These are phyloP conservation scores for Actinomucor elegans DNA, from an alignment of 371 early-diverging fungal genomes.

Conservation along the genomic window DNA sequence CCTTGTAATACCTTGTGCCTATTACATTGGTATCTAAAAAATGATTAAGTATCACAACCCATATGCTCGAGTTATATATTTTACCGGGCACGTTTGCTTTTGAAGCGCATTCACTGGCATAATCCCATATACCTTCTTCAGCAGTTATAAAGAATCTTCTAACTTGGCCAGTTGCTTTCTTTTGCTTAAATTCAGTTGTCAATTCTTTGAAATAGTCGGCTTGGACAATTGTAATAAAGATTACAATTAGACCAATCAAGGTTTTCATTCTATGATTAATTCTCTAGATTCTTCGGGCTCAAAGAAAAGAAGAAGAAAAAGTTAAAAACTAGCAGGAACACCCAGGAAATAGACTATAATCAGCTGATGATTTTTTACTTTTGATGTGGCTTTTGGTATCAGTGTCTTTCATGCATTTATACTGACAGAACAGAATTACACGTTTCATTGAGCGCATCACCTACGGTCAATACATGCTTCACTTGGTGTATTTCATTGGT, in stretches of 20 bases:
- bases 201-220: conserved; percentile 33
- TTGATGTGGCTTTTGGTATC: too few species aligned
- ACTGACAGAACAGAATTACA: too few species aligned
- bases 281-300: background rate
- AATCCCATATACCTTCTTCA: conserved; percentile 53
- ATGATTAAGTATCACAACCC: too few species aligned
- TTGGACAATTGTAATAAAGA: too few species aligned
- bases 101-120: conserved; percentile 19
- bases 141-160: conserved; percentile 46
- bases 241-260: background rate
- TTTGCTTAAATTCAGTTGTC: conserved; percentile 32
- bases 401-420: too few species aligned
- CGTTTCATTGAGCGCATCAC: too few species aligned
- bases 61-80: background rate
- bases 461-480: too few species aligned
- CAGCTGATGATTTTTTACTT: conserved; percentile 1
- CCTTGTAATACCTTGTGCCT: conserved; percentile 48
- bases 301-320: background rate
- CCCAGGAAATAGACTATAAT: too few species aligned
- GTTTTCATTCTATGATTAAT: background rate
- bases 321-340: too few species aligned
- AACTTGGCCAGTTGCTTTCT: conserved; percentile 21
- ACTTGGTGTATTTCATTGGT: too few species aligned
- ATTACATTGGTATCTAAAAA: conserved; percentile 9
- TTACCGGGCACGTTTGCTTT: conserved; percentile 15